Base-by-base conservation (phyloP, 2,329 filamentous ascomycete species). In the Rhexocercosporidium sp. region DNA sequence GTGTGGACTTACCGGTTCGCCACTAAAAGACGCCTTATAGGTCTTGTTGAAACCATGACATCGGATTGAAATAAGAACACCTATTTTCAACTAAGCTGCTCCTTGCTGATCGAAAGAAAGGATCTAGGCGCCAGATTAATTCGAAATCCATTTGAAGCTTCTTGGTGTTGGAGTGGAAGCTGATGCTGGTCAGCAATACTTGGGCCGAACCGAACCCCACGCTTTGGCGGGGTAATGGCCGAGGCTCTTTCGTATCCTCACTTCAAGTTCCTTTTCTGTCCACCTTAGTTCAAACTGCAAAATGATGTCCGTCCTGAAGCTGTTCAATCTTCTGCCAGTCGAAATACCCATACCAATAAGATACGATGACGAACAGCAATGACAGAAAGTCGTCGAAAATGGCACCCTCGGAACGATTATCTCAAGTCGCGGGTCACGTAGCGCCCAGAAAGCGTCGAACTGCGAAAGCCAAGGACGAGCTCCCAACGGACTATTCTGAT, bases 401-500 rank as follows among this genome's bases (percentile, higher is more conserved):
- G 31, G 78, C 78, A 68, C 78, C 77, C 18, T 73, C 76, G 25
- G 79, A 78, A 41, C 44, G 75, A 59, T 60, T 75, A 34, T 74
- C 73, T 8, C 75, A 78, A 75, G 73, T 73, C 12, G 69, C 71
- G 66, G 74, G 65, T 49, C 77, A 67, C 73, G 72, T 75, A 68
- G 71, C 57, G 51, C 70, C 62, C 75, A 47, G 75, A 76, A 70
- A 76, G 41, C 70, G 66, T 62, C 64, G 66, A 57, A 34, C 66
- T 60, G 31, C 76, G 49, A 79, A 77, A 64, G 75, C 72, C 8
- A 75, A 78, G 41, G 74, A 78, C 41, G 79, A 80, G 9, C 80
- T 88, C 0, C 87, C 88, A 29, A 81, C 85, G 59, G 87, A 90
- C 75, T 88, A 89, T 76, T 86, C 84, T 39, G 88, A 90, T 70